Percentiles rank a stretch among this genome's conserved stretches.
These are phyloP conservation scores for Lentinula raphanica DNA, from an alignment of 768 basidiomycete genomes.

Conservation along the genomic window DNA sequence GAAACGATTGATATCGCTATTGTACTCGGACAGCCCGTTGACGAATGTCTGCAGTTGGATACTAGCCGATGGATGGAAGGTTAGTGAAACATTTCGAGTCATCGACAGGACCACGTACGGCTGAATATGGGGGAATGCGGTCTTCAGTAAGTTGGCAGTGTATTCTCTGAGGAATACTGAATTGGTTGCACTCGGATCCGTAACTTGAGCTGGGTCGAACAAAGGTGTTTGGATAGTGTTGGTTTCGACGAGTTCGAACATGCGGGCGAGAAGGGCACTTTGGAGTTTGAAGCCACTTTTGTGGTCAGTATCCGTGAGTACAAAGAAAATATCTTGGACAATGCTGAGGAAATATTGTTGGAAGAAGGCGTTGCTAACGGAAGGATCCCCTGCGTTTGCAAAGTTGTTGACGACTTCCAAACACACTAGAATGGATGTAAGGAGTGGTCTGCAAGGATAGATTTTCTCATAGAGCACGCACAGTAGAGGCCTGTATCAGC, in stretches of 20 bases:
- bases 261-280: conserved; percentile 82
- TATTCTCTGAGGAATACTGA: conserved; percentile 78
- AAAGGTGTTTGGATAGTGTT: conserved; percentile 77
- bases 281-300: conserved; percentile 98
- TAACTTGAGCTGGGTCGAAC: conserved; percentile 70
- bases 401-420: conserved; percentile 96
- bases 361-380: conserved; percentile 90
- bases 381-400: conserved; percentile 62
- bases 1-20: conserved; percentile 84
- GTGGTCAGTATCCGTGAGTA: conserved; percentile 96
- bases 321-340: conserved; percentile 94
- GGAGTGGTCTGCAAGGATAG: conserved; percentile 2
- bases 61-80: conserved; percentile 29
- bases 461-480: conserved; percentile 28
- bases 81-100: conserved; percentile 4
- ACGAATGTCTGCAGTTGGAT: conserved; percentile 72
- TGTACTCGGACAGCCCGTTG: conserved; percentile 59
- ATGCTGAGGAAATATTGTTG: conserved; percentile 92
- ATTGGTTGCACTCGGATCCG: conserved; percentile 72
- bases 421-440: conserved; percentile 52
- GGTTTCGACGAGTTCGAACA: conserved; percentile 89
- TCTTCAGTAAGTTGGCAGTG: conserved; percentile 78
- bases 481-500: conserved; percentile 84
- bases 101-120: conserved; percentile 40
- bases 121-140: conserved; percentile 90